Evolutionary conservation across 441 rosid species (phyloP).

Genomic region (Rhodomyrtus psidioides): DNA sequence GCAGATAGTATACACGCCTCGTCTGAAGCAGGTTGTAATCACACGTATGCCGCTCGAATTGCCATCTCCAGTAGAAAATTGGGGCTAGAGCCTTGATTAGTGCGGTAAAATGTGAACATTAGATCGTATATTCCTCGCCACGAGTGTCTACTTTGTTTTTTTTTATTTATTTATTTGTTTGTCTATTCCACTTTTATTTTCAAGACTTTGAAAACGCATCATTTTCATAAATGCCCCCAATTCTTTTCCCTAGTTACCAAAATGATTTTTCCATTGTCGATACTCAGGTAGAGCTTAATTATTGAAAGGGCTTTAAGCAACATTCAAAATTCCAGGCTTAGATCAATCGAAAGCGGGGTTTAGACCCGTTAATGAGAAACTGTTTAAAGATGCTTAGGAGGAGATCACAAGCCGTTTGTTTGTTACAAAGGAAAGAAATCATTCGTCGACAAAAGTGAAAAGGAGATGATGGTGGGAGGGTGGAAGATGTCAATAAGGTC

Average conservation of each 20-base stretch:
- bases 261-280: too few species aligned
- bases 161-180: neutral
- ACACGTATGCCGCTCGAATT: neutral
- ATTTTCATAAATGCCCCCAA: neutral
- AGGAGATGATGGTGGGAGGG: neutral
- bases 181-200: neutral
- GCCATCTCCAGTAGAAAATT: neutral
- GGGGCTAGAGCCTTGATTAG: accelerated
- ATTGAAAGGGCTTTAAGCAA: neutral
- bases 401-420: neutral
- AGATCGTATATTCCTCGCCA: too few species aligned
- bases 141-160: too few species aligned
- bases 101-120: too few species aligned
- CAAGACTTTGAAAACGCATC: neutral
- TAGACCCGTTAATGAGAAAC: neutral
- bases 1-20: neutral
- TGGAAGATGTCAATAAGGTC: neutral
- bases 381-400: neutral
- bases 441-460: neutral
- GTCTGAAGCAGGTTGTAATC: neutral
- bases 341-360: neutral
- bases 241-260: neutral
- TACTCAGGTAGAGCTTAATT: neutral
- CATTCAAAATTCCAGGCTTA: neutral
- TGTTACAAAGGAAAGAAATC: neutral